Conservation (phyloP, 1,284 basidiomycete species). For the Wallemia ichthyophaga region DNA sequence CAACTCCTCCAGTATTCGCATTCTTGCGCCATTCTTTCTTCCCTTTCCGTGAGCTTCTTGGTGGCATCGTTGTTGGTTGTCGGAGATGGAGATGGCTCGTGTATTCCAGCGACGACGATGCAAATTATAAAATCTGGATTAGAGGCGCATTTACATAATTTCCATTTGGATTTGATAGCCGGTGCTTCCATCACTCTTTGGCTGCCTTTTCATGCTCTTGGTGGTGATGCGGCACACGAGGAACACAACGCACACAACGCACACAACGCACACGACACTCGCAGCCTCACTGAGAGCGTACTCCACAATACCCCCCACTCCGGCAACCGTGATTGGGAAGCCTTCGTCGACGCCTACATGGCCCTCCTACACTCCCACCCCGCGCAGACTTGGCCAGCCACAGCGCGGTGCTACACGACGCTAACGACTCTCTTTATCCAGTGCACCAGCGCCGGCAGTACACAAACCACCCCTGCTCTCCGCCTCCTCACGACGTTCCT, state of each 20-base stretch:
- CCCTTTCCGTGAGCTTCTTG: constrained; percentile 28
- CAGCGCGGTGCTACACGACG: not conserved
- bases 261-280: not conserved
- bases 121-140: not conserved
- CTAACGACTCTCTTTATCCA: not conserved
- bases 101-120: no score
- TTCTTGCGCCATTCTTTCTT: constrained; percentile 84
- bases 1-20: constrained; percentile 44
- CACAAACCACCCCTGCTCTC: no score
- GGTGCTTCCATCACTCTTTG: not conserved
- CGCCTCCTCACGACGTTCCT: no score
- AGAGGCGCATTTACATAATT: not conserved
- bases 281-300: no score
- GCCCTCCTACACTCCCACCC: not conserved
- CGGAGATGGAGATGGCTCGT: not conserved
- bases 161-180: not conserved
- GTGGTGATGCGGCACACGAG: no score
- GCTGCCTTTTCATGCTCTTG: no score
- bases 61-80: not conserved
- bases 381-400: not conserved
- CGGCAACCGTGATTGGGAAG: not conserved
- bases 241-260: no score
- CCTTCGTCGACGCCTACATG: not conserved
- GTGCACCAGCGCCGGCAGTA: no score
- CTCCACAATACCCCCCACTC: not conserved